Evolutionary conservation across 257 asterid genomes (phyloP).

Genomic region (Jacaranda mimosifolia): DNA sequence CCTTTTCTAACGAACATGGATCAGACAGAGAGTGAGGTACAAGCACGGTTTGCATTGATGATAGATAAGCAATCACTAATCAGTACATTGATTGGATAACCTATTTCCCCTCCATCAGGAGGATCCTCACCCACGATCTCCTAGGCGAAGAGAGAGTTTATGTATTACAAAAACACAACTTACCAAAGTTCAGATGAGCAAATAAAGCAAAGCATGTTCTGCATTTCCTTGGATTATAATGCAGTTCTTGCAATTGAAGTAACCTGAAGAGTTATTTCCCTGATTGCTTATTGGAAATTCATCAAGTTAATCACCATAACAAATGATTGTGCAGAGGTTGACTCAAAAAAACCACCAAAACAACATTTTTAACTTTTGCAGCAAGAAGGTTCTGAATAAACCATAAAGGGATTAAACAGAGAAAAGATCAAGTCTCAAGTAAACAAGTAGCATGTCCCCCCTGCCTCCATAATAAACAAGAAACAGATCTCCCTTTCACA

Average conservation of each 20-base stretch:
- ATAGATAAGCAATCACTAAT: slow-evolving; percentile 1
- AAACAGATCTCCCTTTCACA: neutral
- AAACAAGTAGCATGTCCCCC: too few species aligned
- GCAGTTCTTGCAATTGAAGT: neutral
- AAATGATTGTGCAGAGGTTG: neutral
- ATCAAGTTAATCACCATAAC: slow-evolving; percentile 1
- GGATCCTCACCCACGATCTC: slow-evolving; percentile 15
- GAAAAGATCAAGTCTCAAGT: too few species aligned
- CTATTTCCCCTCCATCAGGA: neutral
- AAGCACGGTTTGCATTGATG: neutral
- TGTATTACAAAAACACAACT: neutral
- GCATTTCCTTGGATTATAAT: slow-evolving; percentile 4
- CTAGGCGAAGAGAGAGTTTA: neutral
- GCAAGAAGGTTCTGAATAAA: neutral
- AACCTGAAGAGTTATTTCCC: neutral
- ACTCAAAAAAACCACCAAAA: neutral
- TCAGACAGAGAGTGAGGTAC: neutral
- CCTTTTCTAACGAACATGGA: neutral
- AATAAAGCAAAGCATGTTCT: neutral
- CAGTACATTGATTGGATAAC: neutral
- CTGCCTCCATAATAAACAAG: too few species aligned
- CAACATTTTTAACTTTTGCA: neutral
- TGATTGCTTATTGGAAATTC: neutral
- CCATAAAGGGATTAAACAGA: too few species aligned
- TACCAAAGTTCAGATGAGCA: neutral